A percentile compares a stretch with the other conserved stretches of the same genome.
These are phyloP conservation scores for Fusarium fujikuroi DNA, from an alignment of 2,329 filamentous ascomycete species.

Conservation along the genomic window DNA sequence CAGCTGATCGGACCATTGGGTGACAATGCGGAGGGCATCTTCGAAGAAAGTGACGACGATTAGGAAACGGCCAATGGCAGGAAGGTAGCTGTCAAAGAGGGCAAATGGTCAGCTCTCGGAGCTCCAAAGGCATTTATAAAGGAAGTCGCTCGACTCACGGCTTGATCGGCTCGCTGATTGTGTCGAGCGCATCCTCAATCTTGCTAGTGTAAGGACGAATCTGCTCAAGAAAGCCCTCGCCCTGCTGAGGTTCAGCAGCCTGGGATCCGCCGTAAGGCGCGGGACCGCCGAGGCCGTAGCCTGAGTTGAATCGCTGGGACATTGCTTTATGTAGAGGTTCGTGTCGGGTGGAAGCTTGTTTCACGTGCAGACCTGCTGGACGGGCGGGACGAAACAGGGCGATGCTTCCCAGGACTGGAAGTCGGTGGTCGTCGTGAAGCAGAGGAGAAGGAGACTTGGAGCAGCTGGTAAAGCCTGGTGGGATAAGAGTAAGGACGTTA, in stretches of 20 bases:
- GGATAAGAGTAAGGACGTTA: conserved; percentile 11
- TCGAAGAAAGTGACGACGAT: conserved; percentile 99
- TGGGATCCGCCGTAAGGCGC: conserved; percentile 72
- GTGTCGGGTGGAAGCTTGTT: conserved; percentile 20
- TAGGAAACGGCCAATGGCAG: conserved; percentile 93
- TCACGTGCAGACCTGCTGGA: conserved; percentile 46
- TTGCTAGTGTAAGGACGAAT: conserved; percentile 97
- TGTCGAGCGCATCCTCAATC: conserved; percentile 94
- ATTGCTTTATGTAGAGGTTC: conserved; percentile 39
- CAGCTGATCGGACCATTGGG: conserved; percentile 96
- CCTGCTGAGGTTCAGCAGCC: conserved; percentile 68
- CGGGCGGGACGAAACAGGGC: conserved; percentile 31
- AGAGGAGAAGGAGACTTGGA: not conserved
- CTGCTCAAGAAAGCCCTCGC: conserved; percentile 73
- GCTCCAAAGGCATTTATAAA: conserved; percentile 6
- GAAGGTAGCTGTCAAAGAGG: conserved; percentile 75
- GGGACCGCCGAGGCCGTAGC: conserved; percentile 83
- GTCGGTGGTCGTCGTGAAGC: conserved; percentile 5
- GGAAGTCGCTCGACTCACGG: conserved; percentile 67
- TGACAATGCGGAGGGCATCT: conserved; percentile 94
- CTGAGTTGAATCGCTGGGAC: conserved; percentile 72
- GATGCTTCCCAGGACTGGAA: not conserved
- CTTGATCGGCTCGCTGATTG: conserved; percentile 88
- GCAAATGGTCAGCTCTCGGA: conserved; percentile 29
- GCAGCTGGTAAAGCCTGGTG: conserved; percentile 23